phyloP scores from a whole-genome alignment of 179 eudicot species.

The Beta macrorhiza region DNA sequence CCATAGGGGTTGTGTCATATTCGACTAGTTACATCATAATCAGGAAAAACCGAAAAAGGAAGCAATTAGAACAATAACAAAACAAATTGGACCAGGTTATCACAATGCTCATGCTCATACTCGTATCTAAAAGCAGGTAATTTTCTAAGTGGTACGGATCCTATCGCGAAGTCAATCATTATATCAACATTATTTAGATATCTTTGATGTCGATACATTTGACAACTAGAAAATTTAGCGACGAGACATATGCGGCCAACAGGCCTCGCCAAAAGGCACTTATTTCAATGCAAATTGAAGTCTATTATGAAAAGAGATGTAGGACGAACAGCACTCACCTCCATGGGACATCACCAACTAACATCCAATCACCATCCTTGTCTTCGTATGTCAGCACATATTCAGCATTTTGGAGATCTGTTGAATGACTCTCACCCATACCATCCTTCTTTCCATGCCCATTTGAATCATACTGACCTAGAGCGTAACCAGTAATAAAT shows the following conservation, averaged over 20 bases:
- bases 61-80: not conserved
- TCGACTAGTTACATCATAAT: too few relatives aligned
- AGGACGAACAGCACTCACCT: constrained; percentile 45
- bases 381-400: constrained; percentile 67
- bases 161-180: not conserved
- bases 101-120: not conserved
- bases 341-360: constrained; percentile 80
- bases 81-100: not conserved
- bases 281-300: constrained; percentile 20
- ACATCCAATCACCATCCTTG: constrained; percentile 73
- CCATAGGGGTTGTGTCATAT: too few relatives aligned
- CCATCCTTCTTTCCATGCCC: constrained; percentile 40
- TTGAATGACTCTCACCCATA: constrained; percentile 35
- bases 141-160: not conserved
- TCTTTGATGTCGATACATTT: not conserved
- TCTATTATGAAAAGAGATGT: constrained; percentile 25
- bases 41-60: too few relatives aligned
- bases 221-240: constrained; percentile 12
- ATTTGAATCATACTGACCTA: constrained; percentile 51
- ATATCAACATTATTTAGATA: too few relatives aligned
- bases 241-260: constrained; percentile 15
- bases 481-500: constrained; percentile 16
- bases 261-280: constrained; percentile 3
- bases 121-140: not conserved
- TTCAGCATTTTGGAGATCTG: constrained; percentile 53